Base-by-base conservation (phyloP, 2,329 filamentous ascomycete species). In the Fusarium haematococcum region DNA sequence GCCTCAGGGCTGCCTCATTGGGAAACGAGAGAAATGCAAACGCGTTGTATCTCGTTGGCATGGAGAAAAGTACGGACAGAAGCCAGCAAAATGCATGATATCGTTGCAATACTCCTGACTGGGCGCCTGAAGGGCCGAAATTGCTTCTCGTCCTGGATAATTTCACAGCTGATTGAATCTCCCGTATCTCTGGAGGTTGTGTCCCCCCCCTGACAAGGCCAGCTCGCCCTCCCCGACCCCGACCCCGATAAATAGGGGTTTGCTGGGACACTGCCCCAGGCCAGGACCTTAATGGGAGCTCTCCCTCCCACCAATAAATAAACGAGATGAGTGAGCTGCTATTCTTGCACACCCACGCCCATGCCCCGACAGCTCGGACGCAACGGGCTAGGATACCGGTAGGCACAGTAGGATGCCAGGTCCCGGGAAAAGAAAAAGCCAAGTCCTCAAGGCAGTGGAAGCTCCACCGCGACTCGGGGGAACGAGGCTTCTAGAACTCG, bases 341-440 rank as follows among this genome's bases (percentile, higher is more conserved):
- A 70, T 73, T 73, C 71, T 70, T 73, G 54, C 57, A 66, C 66
- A 71, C 64, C 39, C 69, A 69, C 64, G 65, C 69, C 69, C 66
- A 73, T 71, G 67, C 70, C 70, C 71, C 71, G 71, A 72, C 69
- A 74, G 72, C 71, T 67, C 72, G 71, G 72, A 74, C 74, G 67
- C 54, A 57, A 39, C 23, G 54, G 32, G 32, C 45, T n/a, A 52
- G 45, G 45, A 54, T 54, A 58, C 65, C 69, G 63, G 62, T 45
- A 52, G 60, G 71, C 61, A 73, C 63, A 59, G 63, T 74, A 57
- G 43, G 27, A 52, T 52, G 27, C 48, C 48, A 52, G 25, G 68
- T 74, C 71, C 71, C 71, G 68, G 64, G 61, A 69, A 74, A 30
- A 50, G 25, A 52, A 32, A 32, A 74, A 72, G 68, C 70, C 68